Conservation (phyloP, 768 basidiomycete genomes). For the Trametes villosa region DNA sequence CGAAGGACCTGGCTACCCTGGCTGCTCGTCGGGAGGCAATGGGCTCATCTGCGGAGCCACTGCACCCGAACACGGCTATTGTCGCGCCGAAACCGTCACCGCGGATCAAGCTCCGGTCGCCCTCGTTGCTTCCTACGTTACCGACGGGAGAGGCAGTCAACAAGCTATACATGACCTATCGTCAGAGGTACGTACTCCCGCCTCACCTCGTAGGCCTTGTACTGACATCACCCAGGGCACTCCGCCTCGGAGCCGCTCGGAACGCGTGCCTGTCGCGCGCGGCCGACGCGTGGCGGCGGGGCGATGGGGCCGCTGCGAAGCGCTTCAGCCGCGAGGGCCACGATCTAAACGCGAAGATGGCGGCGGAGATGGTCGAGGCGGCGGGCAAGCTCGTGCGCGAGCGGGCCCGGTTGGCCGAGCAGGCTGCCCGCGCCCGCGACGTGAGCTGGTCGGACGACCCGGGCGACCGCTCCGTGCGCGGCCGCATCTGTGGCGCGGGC, state of each 20-base stretch:
- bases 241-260: conserved; percentile 91
- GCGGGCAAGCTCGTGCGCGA: conserved; percentile 87
- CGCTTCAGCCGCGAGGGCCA: conserved; percentile 93
- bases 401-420: conserved; percentile 73
- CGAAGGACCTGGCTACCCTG: conserved; percentile 42
- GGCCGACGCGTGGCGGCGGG: conserved; percentile 94
- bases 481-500: conserved; percentile 77
- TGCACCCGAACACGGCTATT: conserved; percentile 69
- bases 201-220: not conserved
- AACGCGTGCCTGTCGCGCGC: conserved; percentile 95
- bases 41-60: conserved; percentile 61
- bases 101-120: conserved; percentile 81
- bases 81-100: conserved; percentile 84
- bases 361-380: conserved; percentile 80
- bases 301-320: conserved; percentile 95
- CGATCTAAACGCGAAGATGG: conserved; percentile 91
- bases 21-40: conserved; percentile 60
- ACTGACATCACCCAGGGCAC: conserved; percentile 51
- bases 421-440: conserved; percentile 74
- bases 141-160: conserved; percentile 83
- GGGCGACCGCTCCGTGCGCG: conserved; percentile 73
- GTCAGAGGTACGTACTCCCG: conserved; percentile 43
- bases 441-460: conserved; percentile 83
- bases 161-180: conserved; percentile 85
- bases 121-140: conserved; percentile 85